Base-by-base conservation (phyloP, 768 basidiomycete genomes). In the Clavulina sp. region DNA sequence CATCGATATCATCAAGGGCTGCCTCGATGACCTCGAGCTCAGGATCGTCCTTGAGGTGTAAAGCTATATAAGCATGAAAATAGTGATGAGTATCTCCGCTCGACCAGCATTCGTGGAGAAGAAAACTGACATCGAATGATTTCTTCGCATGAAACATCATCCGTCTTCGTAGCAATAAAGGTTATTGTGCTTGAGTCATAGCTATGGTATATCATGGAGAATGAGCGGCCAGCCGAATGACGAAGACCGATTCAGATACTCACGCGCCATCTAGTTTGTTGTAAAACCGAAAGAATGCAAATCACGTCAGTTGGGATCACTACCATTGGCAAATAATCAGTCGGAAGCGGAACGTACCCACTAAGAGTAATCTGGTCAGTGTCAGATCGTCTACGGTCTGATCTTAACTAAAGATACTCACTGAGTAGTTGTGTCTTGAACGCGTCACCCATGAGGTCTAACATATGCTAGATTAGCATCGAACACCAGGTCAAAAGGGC, bases 81-180 rank as follows among this genome's bases (percentile, higher is more conserved):
- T 24, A 24, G 7, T 28, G 40, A 43, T 6, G 2, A 2, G 6
- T n/a, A 40, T 29, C 21, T 34, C 1, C 4, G 5, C 34, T 21
- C 9, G 49, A n/a, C 49, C 18, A 1, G 16, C 2, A 30, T 23
- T 50, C 2, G 2, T 2, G 4, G 0, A 5, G 16, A n/a, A n/a
- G n/a, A n/a, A n/a, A n/a, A n/a, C n/a, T n/a, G n/a, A n/a, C n/a
- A n/a, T 29, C 28, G 13, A 21, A 30, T 28, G 9, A 33, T 46
- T 46, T 52, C 51, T 18, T 41, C 32, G 30, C 51, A 52, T 7
- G 29, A 48, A 5, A 80, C 70, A 55, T 80, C 78, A 51, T 80
- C 78, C 52, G 74, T 75, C 60, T 80, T 78, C 56, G 72, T 75
- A 4, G 77, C 77, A 47, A 80, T 73, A 62, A 78, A 80, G 1